These are phyloP conservation scores for Mycena filopes DNA, from an alignment of 768 basidiomycete species.

Conservation along the genomic window DNA sequence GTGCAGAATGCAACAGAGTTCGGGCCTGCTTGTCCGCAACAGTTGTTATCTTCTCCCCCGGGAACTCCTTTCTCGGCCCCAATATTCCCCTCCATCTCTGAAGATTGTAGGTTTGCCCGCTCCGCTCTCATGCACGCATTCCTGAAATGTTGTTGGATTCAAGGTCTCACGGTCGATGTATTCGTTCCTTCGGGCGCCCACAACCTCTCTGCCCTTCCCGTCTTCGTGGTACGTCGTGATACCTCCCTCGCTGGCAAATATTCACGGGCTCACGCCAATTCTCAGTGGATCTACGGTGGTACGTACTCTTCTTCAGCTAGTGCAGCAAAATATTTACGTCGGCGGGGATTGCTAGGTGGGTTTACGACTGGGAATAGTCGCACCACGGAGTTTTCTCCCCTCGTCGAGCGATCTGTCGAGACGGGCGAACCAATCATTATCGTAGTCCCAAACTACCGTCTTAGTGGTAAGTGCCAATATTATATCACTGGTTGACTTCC, in stretches of 20 bases:
- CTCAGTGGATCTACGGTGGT: conserved; percentile 17
- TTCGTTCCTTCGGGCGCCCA: not conserved
- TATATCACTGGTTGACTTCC: too few relatives aligned
- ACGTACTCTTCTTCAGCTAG: not conserved
- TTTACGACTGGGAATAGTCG: conserved; percentile 11
- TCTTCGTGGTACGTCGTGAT: conserved; percentile 17
- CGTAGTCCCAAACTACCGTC: conserved; percentile 12
- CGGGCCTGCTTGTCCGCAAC: conserved; percentile 20
- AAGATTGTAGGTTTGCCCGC: not conserved
- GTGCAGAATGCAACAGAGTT: conserved; percentile 12
- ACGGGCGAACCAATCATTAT: conserved; percentile 14
- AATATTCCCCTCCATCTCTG: not conserved
- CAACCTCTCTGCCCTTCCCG: not conserved
- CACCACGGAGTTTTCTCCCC: not conserved
- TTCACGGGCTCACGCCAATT: too few relatives aligned
- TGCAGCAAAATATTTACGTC: not conserved
- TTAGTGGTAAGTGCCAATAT: conserved; percentile 3
- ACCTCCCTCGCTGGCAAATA: too few relatives aligned
- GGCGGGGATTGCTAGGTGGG: not conserved
- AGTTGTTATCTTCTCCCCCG: not conserved
- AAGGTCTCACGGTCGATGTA: conserved; percentile 16
- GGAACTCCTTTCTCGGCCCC: not conserved
- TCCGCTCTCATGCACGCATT: not conserved
- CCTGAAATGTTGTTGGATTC: not conserved
- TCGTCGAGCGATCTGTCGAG: conserved; percentile 15